Evolutionary conservation across 1,284 basidiomycete genomes (phyloP), one percentile per base, ranked within the genome.

Genomic region (Rhodotorula sp.): DNA sequence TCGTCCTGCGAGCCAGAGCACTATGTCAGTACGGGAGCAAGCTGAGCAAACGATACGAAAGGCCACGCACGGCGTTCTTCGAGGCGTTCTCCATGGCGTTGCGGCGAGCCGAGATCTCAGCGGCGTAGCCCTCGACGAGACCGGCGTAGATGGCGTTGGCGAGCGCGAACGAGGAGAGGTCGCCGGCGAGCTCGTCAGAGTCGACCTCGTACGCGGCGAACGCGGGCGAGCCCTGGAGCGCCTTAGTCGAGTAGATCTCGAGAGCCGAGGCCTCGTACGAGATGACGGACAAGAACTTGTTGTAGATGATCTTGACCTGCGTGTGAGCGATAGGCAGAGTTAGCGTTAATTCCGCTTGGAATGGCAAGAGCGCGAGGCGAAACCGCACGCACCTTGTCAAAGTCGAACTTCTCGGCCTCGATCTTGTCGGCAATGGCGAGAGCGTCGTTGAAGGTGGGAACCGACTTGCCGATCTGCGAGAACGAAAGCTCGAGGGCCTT

Each of bases 61-160:
- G 39, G 17, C 4, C 2, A 56, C 55, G 32, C 58, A 62, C 85
- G 68, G 95, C 96, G 83, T 99, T 99, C 89, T 85, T 99, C 76
- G 94, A 95, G 62, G 95, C 96, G 80, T 95, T 99, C 88, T 99
- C 95, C 95, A 99, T 99, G 80, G 96, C 95, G 78, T 96, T 98
- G 77, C 95, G 90, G 82, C 93, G 86, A 69, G 79, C 69, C 34
- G 72, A 76, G 58, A 75, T 76, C 74, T 99, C 95, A 77, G 94
- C 92, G 70, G 96, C 95, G 82, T 98, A 94, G 71, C 89, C 90
- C 83, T 99, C 96, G 59, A 92, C 91, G 63, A 99, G 89, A 65
- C 93, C 89, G 75, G 94, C 89, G 82, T 89, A 99, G 84, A 99
- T 88, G 77, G 94, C 93, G 82, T 99, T 98, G 80, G 96, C 94